A percentile compares a stretch with the other conserved stretches of the same genome.
Conservation (phyloP, 495 filamentous ascomycete species). For the Lepidopterella palustris region DNA sequence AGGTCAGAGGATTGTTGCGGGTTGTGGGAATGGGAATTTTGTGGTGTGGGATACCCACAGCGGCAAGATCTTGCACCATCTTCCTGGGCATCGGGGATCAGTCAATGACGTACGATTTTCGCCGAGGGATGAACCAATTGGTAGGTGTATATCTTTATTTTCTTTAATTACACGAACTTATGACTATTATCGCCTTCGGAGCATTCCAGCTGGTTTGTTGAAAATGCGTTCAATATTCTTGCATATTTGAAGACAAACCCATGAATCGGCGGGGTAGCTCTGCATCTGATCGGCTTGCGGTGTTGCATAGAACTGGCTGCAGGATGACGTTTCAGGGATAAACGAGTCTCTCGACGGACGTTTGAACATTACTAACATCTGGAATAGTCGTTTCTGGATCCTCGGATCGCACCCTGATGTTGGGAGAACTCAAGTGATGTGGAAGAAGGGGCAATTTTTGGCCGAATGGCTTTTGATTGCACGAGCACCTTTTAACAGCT, state of each 20-base stretch:
- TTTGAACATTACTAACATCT: slow-evolving; percentile 7
- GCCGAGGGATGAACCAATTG: slow-evolving; percentile 73
- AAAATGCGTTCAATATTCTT: no score
- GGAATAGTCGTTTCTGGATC: slow-evolving; percentile 29
- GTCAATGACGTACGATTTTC: slow-evolving; percentile 94
- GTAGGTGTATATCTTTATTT: slow-evolving; percentile 52
- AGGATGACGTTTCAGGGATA: not conserved
- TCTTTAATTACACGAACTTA: no score
- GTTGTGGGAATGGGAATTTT: slow-evolving; percentile 82
- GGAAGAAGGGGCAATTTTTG: not conserved
- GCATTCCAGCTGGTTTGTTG: no score
- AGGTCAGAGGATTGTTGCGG: slow-evolving; percentile 80
- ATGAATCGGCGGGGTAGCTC: no score
- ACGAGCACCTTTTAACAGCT: not conserved
- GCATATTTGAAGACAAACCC: no score
- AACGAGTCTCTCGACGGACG: not conserved
- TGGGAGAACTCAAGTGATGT: slow-evolving; percentile 37
- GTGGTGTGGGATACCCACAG: slow-evolving; percentile 81
- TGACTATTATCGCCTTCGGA: no score
- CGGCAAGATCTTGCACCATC: slow-evolving; percentile 84
- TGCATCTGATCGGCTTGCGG: not conserved
- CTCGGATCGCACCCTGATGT: slow-evolving; percentile 37
- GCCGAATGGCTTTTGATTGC: not conserved
- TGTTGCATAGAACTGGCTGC: not conserved
- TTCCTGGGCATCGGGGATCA: slow-evolving; percentile 90